Base-by-base conservation (phyloP, 2,329 filamentous ascomycete genomes). In the Colletotrichum higginsianum region DNA sequence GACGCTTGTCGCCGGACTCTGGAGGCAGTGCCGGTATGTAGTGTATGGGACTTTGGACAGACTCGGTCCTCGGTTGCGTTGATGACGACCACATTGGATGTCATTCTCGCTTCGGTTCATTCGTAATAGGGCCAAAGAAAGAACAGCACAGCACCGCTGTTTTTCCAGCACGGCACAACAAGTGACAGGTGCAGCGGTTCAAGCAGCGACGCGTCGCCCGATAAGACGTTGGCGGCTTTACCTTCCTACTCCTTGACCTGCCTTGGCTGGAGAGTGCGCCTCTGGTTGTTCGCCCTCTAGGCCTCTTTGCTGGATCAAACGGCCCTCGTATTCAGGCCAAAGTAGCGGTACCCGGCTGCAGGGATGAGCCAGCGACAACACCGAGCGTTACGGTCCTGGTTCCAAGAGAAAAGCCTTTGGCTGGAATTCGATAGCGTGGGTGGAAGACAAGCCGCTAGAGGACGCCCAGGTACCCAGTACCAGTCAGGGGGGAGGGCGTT, bases 301-400 rank as follows among this genome's bases (percentile, higher is more conserved):
- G 53, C 38, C 50, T 69, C 26, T 30, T 46, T 18, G 50, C 50
- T 53, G 38, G n/a, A 56, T n/a, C 68, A 67, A 55, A 69, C 61
- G 52, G 70, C 62, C 60, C 73, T 74, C 73, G 71, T 74, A 74
- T 74, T 73, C 66, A 66, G 47, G n/a, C 21, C 40, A 55, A 73
- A 50, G 71, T 71, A 74, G 58, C 53, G 70, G 53, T 63, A 73
- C 60, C 53, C 66, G 40, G 35, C 55, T 61, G 73, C 71, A 74
- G 70, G 72, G 72, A 71, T 74, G 66, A 40, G 58, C 53, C 47
- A 23, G 52, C 70, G 40, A 55, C 52, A 58, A 61, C 46, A 60
- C 35, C 35, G 56, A 72, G 56, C 60, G 68, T 68, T 71, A 16
- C 46, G 64, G 52, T 47, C 38, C 50, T 47, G 68, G 50, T 26